Evolutionary conservation across 2,329 filamentous ascomycete genomes (phyloP).

Genomic region (Akanthomyces uredinophilus): DNA sequence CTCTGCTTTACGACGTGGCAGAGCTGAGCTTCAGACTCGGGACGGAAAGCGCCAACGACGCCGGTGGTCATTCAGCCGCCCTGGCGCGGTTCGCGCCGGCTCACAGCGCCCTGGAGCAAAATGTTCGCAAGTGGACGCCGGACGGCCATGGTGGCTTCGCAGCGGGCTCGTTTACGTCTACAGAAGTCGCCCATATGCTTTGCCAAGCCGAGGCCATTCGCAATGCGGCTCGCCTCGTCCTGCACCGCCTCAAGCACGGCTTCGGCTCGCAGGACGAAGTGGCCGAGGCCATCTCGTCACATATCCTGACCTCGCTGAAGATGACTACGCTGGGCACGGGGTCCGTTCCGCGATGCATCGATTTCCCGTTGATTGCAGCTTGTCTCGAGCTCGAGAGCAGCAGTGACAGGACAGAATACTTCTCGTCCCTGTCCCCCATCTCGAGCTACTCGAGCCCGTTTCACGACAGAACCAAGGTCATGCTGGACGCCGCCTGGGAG

Average conservation of each 20-base stretch:
- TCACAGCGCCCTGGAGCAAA: conserved; percentile 14
- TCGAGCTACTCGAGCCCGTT: conserved; percentile 15
- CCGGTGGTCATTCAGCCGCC: not conserved
- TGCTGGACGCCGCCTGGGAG: not conserved
- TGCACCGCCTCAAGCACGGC: conserved; percentile 21
- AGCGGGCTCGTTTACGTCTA: conserved; percentile 14
- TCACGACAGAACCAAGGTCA: not conserved
- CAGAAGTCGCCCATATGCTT: conserved; percentile 25
- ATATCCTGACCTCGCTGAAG: conserved; percentile 22
- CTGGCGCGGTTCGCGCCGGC: not conserved
- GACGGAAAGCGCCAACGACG: not conserved
- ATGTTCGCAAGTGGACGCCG: conserved; percentile 21
- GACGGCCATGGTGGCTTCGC: conserved; percentile 20
- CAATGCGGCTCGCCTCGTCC: conserved; percentile 20
- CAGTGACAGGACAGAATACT: conserved; percentile 10
- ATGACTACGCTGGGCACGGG: conserved; percentile 19
- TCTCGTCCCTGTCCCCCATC: conserved; percentile 15
- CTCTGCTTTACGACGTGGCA: conserved; percentile 22
- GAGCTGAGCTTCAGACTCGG: not conserved
- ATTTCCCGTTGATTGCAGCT: conserved; percentile 21
- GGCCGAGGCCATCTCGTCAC: conserved; percentile 19
- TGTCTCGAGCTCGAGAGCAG: conserved; percentile 21
- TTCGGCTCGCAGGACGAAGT: conserved; percentile 20
- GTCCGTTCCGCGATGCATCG: conserved; percentile 19
- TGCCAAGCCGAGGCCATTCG: conserved; percentile 24